Base-by-base conservation (phyloP, 768 basidiomycete species). In the Phylloporus sp. region DNA sequence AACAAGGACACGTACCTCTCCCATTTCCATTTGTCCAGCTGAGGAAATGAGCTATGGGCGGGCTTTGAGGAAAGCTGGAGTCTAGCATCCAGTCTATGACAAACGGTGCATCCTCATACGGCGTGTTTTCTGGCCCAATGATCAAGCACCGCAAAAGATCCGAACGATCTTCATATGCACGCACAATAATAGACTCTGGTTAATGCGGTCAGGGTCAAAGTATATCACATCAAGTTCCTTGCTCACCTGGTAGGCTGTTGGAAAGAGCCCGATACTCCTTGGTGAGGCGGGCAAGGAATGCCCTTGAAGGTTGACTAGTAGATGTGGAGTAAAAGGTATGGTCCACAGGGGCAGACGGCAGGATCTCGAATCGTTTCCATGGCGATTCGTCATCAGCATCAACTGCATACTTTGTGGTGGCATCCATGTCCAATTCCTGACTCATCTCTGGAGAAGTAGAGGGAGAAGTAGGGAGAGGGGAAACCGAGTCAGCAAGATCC, bases 1-100 rank as follows among this genome's bases (percentile, higher is more conserved):
- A 34, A 28, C 18, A 43, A 38, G 42, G 2, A 20, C 15, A 49
- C 65, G 7, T n/a, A 65, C 64, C 64, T 76, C 93, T 77, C 27
- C 93, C 93, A 63, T 93, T 91, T 4, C 93, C 93, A 68, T 92
- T 91, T 6, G 94, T 97, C 89, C 92, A 95, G 54, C 91, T 93
- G 44, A 85, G 77, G 69, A 97, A 97, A 71, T 91, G 87, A 10
- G 94, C 95, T 49, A 82, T 74, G 0, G 94, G 94, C 12, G 94
- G 92, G 54, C 75, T 81, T 57, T 84, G 82, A 40, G 85, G 92
- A 65, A 87, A 97, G 66, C 86, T 85, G 48, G 82, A 89, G 61
- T 89, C 90, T 11, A 92, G 73, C 78, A 85, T 82, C 90, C 90
- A 92, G 70, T 97, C 94, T 50, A 97, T 95, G 23, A 97, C 85